phyloP scores from a whole-genome alignment of 1,284 basidiomycete genomes.

The Laetiporus sulphureus region DNA sequence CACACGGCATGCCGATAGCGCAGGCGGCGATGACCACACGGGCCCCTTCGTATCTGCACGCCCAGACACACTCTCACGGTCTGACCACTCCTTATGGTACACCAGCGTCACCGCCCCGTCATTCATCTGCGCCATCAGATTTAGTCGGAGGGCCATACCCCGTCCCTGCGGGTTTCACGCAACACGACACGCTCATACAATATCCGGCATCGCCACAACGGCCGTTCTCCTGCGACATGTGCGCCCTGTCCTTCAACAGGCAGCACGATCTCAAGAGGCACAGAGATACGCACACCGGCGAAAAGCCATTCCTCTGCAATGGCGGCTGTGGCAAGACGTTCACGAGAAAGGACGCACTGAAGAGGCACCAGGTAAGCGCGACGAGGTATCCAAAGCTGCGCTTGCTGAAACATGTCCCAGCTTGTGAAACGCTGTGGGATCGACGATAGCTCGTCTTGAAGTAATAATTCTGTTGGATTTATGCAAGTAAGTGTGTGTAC shows the following conservation, averaged over 20 bases:
- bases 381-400: background rate
- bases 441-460: slow-evolving; percentile 52
- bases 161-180: slow-evolving; percentile 23
- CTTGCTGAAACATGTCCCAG: slow-evolving; percentile 30
- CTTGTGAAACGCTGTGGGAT: slow-evolving; percentile 73
- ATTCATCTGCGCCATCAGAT: slow-evolving; percentile 18
- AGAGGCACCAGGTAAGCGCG: slow-evolving; percentile 64
- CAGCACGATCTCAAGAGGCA: slow-evolving; percentile 79
- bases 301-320: slow-evolving; percentile 75
- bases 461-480: no score
- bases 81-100: slow-evolving; percentile 17
- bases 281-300: slow-evolving; percentile 73
- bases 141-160: slow-evolving; percentile 20
- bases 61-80: slow-evolving; percentile 12
- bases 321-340: slow-evolving; percentile 80
- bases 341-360: slow-evolving; percentile 75
- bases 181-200: slow-evolving; percentile 32
- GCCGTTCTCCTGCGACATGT: slow-evolving; percentile 72
- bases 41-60: no score
- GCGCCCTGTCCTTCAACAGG: slow-evolving; percentile 74
- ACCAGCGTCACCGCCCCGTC: slow-evolving; percentile 18
- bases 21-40: no score
- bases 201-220: slow-evolving; percentile 61
- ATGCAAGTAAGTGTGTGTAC: no score
- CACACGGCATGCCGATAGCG: no score